Conservation (phyloP, 129 eudicot genomes). For the Gnaphalium uliginosum region DNA sequence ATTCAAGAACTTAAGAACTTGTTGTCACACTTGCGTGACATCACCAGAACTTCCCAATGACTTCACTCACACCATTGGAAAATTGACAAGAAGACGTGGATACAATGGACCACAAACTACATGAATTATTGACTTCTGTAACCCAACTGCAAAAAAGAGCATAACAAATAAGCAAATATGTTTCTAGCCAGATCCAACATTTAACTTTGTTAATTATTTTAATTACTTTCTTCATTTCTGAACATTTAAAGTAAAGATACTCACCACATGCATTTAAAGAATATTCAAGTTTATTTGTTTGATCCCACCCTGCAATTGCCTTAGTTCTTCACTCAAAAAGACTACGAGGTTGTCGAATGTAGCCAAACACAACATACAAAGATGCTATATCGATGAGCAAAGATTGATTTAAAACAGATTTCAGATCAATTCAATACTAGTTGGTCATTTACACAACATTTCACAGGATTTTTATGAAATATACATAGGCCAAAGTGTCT, state of each 20-base stretch:
- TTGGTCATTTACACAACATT: not conserved
- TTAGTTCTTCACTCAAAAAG: not conserved
- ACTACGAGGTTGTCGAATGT: slow-evolving; percentile 9
- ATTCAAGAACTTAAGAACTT: no score
- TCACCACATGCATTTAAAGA: not conserved
- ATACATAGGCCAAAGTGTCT: not conserved
- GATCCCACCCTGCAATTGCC: not conserved
- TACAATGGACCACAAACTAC: no score
- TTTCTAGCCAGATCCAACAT: not conserved
- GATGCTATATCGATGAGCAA: not conserved
- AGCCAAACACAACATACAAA: slow-evolving; percentile 9
- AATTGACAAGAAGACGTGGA: no score
- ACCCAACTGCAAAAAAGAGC: not conserved
- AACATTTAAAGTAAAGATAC: not conserved
- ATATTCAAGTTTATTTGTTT: not conserved
- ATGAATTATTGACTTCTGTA: not conserved
- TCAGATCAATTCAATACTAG: no score
- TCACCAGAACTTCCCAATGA: no score
- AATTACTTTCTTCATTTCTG: not conserved
- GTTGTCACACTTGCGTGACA: no score
- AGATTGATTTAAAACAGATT: no score
- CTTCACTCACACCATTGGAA: no score
- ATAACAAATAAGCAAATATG: not conserved
- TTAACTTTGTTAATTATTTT: not conserved
- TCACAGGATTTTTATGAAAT: not conserved